phyloP scores from a whole-genome alignment of 2,329 filamentous ascomycete species.

The Fusarium tuaranense region DNA sequence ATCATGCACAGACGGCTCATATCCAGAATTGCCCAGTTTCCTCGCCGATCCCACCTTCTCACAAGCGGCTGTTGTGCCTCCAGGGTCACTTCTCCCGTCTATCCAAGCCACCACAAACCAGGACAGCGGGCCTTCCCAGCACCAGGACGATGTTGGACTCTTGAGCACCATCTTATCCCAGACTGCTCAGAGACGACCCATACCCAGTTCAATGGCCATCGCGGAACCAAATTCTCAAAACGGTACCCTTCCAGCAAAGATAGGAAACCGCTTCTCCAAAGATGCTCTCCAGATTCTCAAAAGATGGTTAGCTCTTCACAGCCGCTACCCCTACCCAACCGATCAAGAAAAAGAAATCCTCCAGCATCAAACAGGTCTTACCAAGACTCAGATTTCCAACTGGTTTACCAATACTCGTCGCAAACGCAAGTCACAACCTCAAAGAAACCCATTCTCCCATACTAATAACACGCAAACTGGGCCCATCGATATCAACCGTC shows the following conservation, averaged over 20 bases:
- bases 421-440: not conserved
- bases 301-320: not conserved
- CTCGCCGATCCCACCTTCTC: not conserved
- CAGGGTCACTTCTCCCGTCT: not conserved
- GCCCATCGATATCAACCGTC: constrained; percentile 56
- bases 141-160: not conserved
- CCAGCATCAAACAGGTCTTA: not conserved
- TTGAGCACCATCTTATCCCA: not conserved
- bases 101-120: not conserved
- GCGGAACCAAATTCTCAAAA: not conserved
- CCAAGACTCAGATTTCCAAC: not conserved
- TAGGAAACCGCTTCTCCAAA: not conserved
- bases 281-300: not conserved
- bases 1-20: not conserved
- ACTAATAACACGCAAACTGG: constrained; percentile 57
- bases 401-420: not conserved
- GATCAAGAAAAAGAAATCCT: not conserved
- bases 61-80: not conserved
- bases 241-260: not conserved
- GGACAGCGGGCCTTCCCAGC: not conserved
- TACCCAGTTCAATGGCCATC: not conserved
- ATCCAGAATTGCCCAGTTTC: not conserved
- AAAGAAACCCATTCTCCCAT: not conserved
- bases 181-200: not conserved
- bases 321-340: not conserved